These are phyloP conservation scores for Talaromyces thailandensis DNA, from an alignment of 495 filamentous ascomycete species.

Conservation along the genomic window DNA sequence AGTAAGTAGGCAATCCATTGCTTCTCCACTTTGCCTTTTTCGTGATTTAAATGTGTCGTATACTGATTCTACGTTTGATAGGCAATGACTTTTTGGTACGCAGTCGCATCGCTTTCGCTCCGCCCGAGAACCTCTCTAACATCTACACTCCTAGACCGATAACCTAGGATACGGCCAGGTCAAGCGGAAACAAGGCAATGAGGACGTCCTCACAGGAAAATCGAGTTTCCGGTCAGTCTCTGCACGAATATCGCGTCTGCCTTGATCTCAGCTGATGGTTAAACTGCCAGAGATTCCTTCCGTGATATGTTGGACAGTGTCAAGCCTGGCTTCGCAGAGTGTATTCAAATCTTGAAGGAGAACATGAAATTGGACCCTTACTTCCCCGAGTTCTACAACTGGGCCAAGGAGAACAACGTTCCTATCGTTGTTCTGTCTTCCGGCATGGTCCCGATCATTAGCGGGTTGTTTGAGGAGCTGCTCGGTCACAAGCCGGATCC, in stretches of 20 bases:
- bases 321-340: slow-evolving; percentile 67
- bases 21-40: background rate
- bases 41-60: slow-evolving; percentile 10
- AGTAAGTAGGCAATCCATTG: slow-evolving; percentile 36
- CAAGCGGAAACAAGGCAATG: slow-evolving; percentile 56
- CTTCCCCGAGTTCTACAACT: slow-evolving; percentile 80
- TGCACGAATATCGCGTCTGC: background rate
- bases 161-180: slow-evolving; percentile 73
- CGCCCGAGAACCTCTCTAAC: background rate
- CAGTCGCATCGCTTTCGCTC: background rate
- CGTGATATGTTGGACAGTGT: slow-evolving; percentile 79
- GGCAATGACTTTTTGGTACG: slow-evolving; percentile 81
- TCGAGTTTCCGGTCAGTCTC: slow-evolving; percentile 57
- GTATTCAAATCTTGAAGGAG: slow-evolving; percentile 61
- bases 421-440: slow-evolving; percentile 85
- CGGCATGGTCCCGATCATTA: slow-evolving; percentile 89
- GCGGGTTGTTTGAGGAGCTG: slow-evolving; percentile 66
- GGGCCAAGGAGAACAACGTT: slow-evolving; percentile 70
- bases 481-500: slow-evolving; percentile 53
- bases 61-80: slow-evolving; percentile 13
- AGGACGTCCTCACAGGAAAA: slow-evolving; percentile 58
- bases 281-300: slow-evolving; percentile 59
- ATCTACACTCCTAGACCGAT: slow-evolving; percentile 55
- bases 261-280: background rate
- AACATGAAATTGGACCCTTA: slow-evolving; percentile 83